These are phyloP conservation scores for Fusarium abutilonis DNA, from an alignment of 2,329 filamentous ascomycete species.

Conservation along the genomic window DNA sequence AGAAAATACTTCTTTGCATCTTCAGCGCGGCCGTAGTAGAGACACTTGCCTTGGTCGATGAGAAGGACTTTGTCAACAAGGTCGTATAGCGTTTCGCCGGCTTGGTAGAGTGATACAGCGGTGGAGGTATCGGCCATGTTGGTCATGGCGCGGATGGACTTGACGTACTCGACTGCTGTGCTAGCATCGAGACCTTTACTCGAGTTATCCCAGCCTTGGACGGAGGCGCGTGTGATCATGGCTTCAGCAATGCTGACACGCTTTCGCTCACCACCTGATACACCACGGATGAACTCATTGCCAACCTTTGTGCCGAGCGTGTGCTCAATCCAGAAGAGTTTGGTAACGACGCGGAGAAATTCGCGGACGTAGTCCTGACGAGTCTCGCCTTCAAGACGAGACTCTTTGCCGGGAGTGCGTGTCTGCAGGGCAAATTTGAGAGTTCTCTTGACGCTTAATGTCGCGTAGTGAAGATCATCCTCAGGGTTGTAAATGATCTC, in stretches of 20 bases:
- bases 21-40: conserved; percentile 74
- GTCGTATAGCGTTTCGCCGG: conserved; percentile 71
- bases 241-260: conserved; percentile 79
- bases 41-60: conserved; percentile 76
- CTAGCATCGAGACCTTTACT: conserved; percentile 77
- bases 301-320: conserved; percentile 75
- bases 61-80: conserved; percentile 80
- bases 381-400: conserved; percentile 67
- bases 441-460: conserved; percentile 72
- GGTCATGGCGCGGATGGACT: conserved; percentile 70
- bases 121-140: conserved; percentile 77
- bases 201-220: conserved; percentile 79
- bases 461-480: conserved; percentile 74
- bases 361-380: conserved; percentile 64
- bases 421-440: conserved; percentile 73
- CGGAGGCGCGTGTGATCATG: conserved; percentile 66
- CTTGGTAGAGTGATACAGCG: conserved; percentile 76
- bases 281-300: conserved; percentile 71
- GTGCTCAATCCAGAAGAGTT: conserved; percentile 77
- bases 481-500: conserved; percentile 77
- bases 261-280: conserved; percentile 74
- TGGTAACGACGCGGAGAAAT: conserved; percentile 69
- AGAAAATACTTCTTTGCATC: conserved; percentile 75
- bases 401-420: conserved; percentile 62
- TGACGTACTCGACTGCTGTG: conserved; percentile 77